Conservation (phyloP, 2,329 filamentous ascomycete species). For the Sporothrix variecibatus region DNA sequence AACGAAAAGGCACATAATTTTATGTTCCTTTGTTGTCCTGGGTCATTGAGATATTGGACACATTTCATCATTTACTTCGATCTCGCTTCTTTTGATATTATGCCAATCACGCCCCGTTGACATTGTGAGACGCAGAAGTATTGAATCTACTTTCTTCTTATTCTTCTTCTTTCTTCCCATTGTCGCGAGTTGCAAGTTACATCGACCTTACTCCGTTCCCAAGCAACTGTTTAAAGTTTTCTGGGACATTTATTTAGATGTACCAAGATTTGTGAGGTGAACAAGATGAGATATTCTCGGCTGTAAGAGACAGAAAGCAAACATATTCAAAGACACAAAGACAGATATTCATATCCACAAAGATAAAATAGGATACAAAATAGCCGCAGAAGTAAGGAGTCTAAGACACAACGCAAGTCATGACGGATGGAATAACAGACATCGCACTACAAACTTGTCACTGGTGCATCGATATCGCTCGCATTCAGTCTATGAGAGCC, state of each 20-base stretch:
- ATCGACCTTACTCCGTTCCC: neutral
- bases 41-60: too few relatives aligned
- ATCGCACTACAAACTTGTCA: neutral
- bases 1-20: too few relatives aligned
- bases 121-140: neutral
- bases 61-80: too few relatives aligned
- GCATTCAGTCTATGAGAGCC: neutral
- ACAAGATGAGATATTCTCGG: neutral
- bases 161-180: neutral
- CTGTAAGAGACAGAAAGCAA: neutral
- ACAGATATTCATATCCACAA: too few relatives aligned
- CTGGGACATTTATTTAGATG: neutral
- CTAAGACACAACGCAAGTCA: neutral
- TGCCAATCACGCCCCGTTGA: neutral
- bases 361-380: neutral
- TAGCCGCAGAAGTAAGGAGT: neutral
- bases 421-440: neutral
- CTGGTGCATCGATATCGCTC: too few relatives aligned
- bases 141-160: neutral
- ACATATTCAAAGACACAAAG: neutral
- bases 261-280: neutral
- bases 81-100: neutral
- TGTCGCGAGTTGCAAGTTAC: neutral
- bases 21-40: too few relatives aligned
- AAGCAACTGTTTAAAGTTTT: neutral